Conservation (phyloP, 441 rosid genomes). For the Melastoma candidum region DNA sequence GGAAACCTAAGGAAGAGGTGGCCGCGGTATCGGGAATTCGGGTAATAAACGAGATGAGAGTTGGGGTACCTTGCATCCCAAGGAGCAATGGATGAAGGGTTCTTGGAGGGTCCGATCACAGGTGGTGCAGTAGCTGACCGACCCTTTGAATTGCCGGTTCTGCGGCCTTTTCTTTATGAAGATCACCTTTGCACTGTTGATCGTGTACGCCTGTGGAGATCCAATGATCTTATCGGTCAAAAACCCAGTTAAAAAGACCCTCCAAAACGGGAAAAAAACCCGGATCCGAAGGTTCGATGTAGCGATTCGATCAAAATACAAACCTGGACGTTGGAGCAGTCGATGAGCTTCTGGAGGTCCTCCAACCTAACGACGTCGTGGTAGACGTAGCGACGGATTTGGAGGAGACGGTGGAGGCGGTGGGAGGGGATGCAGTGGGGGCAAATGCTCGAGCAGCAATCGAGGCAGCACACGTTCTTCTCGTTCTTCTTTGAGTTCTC, state of each 20-base stretch:
- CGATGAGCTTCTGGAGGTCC: conserved; percentile 22
- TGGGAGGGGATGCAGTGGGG: conserved; percentile 24
- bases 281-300: neutral
- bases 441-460: conserved; percentile 20
- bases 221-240: neutral
- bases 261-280: neutral
- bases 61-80: conserved; percentile 69
- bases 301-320: neutral
- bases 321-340: conserved; percentile 29
- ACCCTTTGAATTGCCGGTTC: conserved; percentile 53
- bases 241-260: conserved; percentile 20
- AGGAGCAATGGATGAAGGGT: conserved; percentile 69
- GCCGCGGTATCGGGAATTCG: too few species aligned
- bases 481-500: conserved; percentile 9
- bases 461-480: conserved; percentile 12
- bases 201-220: conserved; percentile 51
- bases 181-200: conserved; percentile 75
- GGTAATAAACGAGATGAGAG: neutral
- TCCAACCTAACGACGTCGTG: conserved; percentile 22
- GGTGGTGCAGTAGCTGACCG: conserved; percentile 57
- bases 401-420: conserved; percentile 20
- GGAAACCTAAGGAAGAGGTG: too few species aligned
- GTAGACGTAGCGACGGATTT: conserved; percentile 29
- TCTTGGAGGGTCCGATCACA: conserved; percentile 70
- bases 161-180: conserved; percentile 75